phyloP scores from a whole-genome alignment of 345 rosid species.

The Fremontodendron californicum region DNA sequence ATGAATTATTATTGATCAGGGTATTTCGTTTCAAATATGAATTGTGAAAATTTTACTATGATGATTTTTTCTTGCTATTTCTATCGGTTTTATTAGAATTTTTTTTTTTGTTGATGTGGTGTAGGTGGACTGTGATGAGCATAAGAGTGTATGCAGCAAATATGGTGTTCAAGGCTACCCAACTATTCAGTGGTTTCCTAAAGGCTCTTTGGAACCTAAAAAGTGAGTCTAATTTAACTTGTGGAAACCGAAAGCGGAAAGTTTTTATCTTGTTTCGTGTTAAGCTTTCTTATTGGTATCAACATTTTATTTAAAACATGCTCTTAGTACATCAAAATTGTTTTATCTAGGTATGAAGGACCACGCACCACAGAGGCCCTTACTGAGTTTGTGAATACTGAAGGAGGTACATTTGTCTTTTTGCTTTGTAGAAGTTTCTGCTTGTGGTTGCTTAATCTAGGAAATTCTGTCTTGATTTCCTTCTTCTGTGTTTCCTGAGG shows the following conservation, averaged over 20 bases:
- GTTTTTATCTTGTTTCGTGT: background rate
- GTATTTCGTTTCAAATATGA: background rate
- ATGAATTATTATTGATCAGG: background rate
- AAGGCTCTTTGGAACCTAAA: conserved; percentile 89
- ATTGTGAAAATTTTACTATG: background rate
- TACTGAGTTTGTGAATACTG: conserved; percentile 74
- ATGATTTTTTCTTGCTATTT: background rate
- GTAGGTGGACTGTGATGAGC: conserved; percentile 95
- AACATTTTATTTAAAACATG: background rate
- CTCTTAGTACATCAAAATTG: background rate
- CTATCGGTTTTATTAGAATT: background rate
- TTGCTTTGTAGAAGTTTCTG: background rate
- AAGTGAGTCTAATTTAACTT: conserved; percentile 46
- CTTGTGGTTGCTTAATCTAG: background rate
- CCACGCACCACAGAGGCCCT: conserved; percentile 77
- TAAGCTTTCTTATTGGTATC: background rate
- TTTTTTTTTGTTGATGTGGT: conserved; percentile 22
- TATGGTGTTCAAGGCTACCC: conserved; percentile 94
- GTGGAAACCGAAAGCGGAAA: background rate
- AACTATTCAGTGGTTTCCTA: conserved; percentile 89
- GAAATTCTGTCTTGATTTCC: background rate
- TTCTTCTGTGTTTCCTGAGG: too few relatives aligned
- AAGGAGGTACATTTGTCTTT: conserved; percentile 59
- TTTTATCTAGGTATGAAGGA: conserved; percentile 69
- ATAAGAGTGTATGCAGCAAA: conserved; percentile 75